Conservation (phyloP, 306 rosid genomes). For the Cyamopsis tetragonoloba region DNA sequence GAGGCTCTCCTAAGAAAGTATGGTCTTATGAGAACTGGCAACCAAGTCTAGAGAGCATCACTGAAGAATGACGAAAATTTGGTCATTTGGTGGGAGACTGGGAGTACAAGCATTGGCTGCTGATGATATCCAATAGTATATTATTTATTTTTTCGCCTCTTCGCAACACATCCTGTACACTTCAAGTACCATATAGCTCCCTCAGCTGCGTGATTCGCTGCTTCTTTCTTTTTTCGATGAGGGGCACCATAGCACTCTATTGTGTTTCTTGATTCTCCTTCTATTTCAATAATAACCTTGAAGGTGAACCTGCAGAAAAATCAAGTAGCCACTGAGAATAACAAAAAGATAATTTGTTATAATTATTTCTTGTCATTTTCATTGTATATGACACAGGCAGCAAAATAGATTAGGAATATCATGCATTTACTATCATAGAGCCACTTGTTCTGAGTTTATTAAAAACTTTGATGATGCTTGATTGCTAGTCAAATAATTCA, state of each 20-base stretch:
- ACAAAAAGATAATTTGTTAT: not conserved
- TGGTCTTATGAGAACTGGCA: constrained; percentile 45
- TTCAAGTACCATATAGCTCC: constrained; percentile 63
- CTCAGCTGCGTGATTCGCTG: constrained; percentile 64
- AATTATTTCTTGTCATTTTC: not conserved
- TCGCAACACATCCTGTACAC: constrained; percentile 25
- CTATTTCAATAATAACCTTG: constrained; percentile 47
- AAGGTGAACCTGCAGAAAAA: constrained; percentile 52
- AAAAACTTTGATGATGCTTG: not conserved
- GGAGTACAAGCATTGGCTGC: constrained; percentile 8
- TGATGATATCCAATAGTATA: constrained; percentile 19
- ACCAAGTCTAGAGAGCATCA: constrained; percentile 55
- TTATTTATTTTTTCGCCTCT: constrained; percentile 17
- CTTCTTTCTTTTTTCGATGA: constrained; percentile 45
- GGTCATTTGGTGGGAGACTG: too few relatives aligned
- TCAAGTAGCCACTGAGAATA: not conserved
- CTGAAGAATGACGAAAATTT: constrained; percentile 46
- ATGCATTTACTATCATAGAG: constrained; percentile 6
- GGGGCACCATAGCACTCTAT: constrained; percentile 63
- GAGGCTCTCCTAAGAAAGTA: constrained; percentile 38
- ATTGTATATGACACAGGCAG: not conserved
- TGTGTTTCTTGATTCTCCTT: constrained; percentile 17
- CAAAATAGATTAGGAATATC: not conserved
- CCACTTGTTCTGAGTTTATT: not conserved
- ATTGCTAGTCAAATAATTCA: not conserved